phyloP scores from a whole-genome alignment of 1,284 basidiomycete species.

The Ceratobasidium sp. region DNA sequence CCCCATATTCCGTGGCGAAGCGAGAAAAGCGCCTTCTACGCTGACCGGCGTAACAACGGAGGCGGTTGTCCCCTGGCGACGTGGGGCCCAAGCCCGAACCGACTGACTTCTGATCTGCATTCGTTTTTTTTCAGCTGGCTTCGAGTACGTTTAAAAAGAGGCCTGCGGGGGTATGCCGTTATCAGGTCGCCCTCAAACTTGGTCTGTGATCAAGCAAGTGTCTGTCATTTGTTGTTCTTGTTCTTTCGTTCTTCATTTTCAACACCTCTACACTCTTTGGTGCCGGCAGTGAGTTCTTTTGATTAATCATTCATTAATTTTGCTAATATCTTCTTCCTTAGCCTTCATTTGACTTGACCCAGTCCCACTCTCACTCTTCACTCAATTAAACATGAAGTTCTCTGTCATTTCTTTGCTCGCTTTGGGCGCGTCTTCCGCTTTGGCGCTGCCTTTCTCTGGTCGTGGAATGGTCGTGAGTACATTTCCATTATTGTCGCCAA shows the following conservation, averaged over 20 bases:
- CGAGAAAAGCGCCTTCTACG: neutral
- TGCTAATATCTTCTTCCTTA: neutral
- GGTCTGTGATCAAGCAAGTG: constrained; percentile 44
- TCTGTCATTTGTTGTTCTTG: constrained; percentile 20
- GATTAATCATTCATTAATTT: neutral
- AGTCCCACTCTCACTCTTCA: neutral
- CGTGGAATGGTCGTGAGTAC: neutral
- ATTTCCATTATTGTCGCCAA: neutral
- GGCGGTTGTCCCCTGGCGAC: constrained; percentile 30
- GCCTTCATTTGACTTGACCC: constrained; percentile 23
- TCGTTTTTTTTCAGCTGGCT: neutral
- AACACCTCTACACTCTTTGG: constrained; percentile 38
- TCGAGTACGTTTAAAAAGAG: neutral
- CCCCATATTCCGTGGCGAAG: neutral
- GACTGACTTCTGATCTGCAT: too few species aligned
- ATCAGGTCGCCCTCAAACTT: constrained; percentile 35
- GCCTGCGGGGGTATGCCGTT: neutral
- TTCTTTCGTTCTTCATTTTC: constrained; percentile 24
- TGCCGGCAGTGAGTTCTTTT: constrained; percentile 26
- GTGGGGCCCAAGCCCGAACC: constrained; percentile 4
- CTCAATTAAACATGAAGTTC: constrained; percentile 23
- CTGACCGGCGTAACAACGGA: constrained; percentile 6
- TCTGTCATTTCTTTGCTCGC: constrained; percentile 35
- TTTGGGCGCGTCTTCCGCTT: constrained; percentile 28
- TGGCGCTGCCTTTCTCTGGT: constrained; percentile 31